Percentiles rank a stretch among this genome's conserved stretches.
Evolutionary conservation across 129 eudicot genomes (phyloP).

Genomic region (Tagetes erecta): DNA sequence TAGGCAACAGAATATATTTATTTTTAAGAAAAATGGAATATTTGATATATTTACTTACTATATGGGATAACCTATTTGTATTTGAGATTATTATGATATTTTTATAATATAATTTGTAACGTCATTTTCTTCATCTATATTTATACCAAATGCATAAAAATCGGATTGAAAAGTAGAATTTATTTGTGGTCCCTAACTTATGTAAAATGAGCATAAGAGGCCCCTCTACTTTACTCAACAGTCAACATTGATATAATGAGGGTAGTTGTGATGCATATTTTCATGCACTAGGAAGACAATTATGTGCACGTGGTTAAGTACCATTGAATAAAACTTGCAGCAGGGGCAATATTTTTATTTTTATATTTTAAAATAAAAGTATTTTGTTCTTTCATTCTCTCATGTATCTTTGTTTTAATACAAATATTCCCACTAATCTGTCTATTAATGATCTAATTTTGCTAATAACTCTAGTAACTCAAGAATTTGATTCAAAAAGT

Average conservation of each 20-base stretch:
- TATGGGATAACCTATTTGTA: no score
- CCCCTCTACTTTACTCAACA: neutral
- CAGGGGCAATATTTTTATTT: neutral
- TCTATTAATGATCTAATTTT: neutral
- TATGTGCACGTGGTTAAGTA: constrained; percentile 29
- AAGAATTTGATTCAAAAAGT: neutral
- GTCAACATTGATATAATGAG: neutral
- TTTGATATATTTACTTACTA: neutral
- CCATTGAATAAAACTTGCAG: constrained; percentile 16
- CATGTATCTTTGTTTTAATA: neutral
- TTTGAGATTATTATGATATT: no score
- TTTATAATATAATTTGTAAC: no score
- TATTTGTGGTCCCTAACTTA: neutral
- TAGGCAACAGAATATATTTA: neutral
- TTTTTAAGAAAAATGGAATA: neutral
- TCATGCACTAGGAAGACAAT: constrained; percentile 24
- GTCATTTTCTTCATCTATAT: no score
- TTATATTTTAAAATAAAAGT: neutral
- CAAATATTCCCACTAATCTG: neutral
- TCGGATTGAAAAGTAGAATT: no score
- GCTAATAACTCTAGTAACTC: neutral
- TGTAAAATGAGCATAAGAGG: neutral
- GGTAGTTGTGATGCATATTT: constrained; percentile 23
- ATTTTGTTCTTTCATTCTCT: neutral
- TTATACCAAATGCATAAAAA: no score